Percentiles rank a stretch among this genome's conserved stretches.
phyloP scores from a whole-genome alignment of 192 early-diverging fungal species.

The Dissophora ornata region DNA sequence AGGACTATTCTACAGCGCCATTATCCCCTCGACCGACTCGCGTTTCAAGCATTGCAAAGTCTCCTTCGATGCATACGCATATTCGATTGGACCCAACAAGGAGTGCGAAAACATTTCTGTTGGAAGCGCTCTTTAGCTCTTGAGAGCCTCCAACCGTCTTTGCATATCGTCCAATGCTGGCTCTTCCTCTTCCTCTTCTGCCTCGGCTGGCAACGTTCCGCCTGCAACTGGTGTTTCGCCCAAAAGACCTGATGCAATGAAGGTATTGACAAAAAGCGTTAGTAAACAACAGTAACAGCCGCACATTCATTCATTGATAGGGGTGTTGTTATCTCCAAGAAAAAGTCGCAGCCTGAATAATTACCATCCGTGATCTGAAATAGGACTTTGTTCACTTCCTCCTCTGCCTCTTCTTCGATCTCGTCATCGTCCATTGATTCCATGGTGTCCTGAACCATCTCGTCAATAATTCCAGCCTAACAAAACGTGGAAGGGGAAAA shows the following conservation, averaged over 20 bases:
- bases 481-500: background rate
- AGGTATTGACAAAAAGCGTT: background rate
- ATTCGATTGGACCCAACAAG: too few species aligned
- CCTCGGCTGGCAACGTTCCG: conserved; percentile 54
- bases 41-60: too few species aligned
- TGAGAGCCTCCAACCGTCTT: conserved; percentile 83
- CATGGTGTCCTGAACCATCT: conserved; percentile 94
- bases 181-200: conserved; percentile 74
- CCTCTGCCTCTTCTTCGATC: conserved; percentile 93
- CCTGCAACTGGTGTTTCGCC: conserved; percentile 26
- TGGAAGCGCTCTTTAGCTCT: conserved; percentile 55
- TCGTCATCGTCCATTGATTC: conserved; percentile 90
- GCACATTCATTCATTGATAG: too few species aligned
- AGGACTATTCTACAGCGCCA: too few species aligned
- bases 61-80: too few species aligned
- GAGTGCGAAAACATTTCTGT: background rate
- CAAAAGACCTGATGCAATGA: conserved; percentile 22
- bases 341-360: too few species aligned
- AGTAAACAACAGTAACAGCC: background rate
- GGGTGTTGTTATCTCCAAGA: too few species aligned
- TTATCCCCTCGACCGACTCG: too few species aligned
- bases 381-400: conserved; percentile 92
- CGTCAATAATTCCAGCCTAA: conserved; percentile 94
- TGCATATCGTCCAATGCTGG: conserved; percentile 88
- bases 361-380: conserved; percentile 90